Percentiles rank a stretch among this genome's conserved stretches.
These are phyloP conservation scores for Phytophthora tentaculata DNA, from an alignment of 352 stramenopile genomes.

Conservation along the genomic window DNA sequence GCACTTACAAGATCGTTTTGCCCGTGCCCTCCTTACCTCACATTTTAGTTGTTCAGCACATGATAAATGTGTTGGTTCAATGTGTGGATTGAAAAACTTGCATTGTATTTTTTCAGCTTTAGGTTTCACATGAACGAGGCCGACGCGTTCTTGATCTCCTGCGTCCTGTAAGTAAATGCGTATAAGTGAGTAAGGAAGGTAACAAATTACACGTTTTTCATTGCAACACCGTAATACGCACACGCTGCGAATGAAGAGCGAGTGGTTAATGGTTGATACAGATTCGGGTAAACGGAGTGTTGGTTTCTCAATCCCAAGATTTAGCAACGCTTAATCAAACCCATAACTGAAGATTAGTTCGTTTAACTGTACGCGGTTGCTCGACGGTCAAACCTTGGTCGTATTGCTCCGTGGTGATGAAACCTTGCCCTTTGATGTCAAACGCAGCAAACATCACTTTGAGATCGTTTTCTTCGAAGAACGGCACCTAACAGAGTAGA, in stretches of 20 bases:
- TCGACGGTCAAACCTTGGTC: constrained; percentile 45
- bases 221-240: constrained; percentile 36
- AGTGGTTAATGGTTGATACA: constrained; percentile 59
- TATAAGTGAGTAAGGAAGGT: too few relatives aligned
- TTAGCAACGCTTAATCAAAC: constrained; percentile 54
- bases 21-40: constrained; percentile 56
- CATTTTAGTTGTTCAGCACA: constrained; percentile 42
- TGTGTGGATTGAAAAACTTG: too few relatives aligned
- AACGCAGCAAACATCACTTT: constrained; percentile 81
- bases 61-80: background rate
- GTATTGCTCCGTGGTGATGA: constrained; percentile 71
- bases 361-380: too few relatives aligned
- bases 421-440: constrained; percentile 72
- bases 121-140: constrained; percentile 64
- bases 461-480: constrained; percentile 78
- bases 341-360: background rate
- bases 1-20: constrained; percentile 59
- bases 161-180: constrained; percentile 46
- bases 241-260: constrained; percentile 74
- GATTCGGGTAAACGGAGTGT: constrained; percentile 71
- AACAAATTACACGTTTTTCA: too few relatives aligned
- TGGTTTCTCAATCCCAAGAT: constrained; percentile 69
- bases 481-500: constrained; percentile 45
- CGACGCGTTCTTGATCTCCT: constrained; percentile 76
- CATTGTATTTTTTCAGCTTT: too few relatives aligned